Conservation (phyloP, 768 basidiomycete species). For the Xerocomellus dryophilus region DNA sequence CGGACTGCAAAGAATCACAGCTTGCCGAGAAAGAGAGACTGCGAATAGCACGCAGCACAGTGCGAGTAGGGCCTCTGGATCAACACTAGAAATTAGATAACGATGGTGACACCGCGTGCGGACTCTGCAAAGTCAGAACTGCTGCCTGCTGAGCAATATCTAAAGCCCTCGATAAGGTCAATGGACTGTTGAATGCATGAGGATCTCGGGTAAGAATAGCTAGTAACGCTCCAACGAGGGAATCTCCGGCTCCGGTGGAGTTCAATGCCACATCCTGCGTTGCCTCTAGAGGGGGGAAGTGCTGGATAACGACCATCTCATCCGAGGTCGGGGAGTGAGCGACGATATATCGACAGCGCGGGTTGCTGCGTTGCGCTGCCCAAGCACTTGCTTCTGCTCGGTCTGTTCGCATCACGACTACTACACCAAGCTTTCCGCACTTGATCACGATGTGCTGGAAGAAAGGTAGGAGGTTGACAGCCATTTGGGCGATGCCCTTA, state of each 20-base stretch:
- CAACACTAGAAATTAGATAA: slow-evolving; percentile 28
- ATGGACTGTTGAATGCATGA: slow-evolving; percentile 44
- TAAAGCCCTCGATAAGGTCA: slow-evolving; percentile 44
- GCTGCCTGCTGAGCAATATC: slow-evolving; percentile 64
- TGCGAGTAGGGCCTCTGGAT: slow-evolving; percentile 58
- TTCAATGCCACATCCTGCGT: slow-evolving; percentile 47
- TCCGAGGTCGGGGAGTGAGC: slow-evolving; percentile 43
- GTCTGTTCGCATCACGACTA: slow-evolving; percentile 58
- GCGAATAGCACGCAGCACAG: slow-evolving; percentile 51
- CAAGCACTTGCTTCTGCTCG: slow-evolving; percentile 45
- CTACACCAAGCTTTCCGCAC: slow-evolving; percentile 67
- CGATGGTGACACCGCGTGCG: slow-evolving; percentile 61
- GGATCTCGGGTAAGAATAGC: slow-evolving; percentile 53
- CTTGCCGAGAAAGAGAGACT: slow-evolving; percentile 45
- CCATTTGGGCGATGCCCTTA: slow-evolving; percentile 75
- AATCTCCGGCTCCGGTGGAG: slow-evolving; percentile 92
- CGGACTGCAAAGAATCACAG: slow-evolving; percentile 34
- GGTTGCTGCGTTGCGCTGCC: slow-evolving; percentile 47
- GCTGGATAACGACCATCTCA: slow-evolving; percentile 61
- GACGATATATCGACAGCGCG: slow-evolving; percentile 47
- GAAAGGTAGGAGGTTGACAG: slow-evolving; percentile 77
- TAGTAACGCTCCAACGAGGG: slow-evolving; percentile 81
- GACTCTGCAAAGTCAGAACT: slow-evolving; percentile 53
- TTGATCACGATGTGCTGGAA: slow-evolving; percentile 85
- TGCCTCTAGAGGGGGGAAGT: slow-evolving; percentile 60